phyloP scores from a whole-genome alignment of 2,329 filamentous ascomycete genomes.

The Sporothrix luriei region DNA sequence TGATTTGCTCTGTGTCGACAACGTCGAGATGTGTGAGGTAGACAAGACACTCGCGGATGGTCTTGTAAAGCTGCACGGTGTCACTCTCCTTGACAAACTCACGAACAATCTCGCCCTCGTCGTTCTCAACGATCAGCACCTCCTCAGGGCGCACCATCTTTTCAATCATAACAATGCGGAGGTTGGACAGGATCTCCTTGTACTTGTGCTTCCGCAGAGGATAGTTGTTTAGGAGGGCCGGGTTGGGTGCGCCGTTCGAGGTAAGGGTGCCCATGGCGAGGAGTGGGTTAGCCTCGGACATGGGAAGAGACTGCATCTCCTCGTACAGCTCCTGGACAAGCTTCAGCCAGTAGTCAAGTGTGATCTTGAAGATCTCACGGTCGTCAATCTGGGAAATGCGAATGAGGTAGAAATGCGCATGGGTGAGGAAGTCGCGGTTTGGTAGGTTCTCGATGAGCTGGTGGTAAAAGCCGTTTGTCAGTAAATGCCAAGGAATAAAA shows the following conservation, averaged over 20 bases:
- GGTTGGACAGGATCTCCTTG: slow-evolving; percentile 86
- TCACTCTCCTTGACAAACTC: slow-evolving; percentile 99
- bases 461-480: slow-evolving; percentile 30
- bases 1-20: slow-evolving; percentile 95
- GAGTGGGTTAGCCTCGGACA: slow-evolving; percentile 83
- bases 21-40: slow-evolving; percentile 98
- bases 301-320: slow-evolving; percentile 95
- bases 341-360: slow-evolving; percentile 98
- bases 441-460: slow-evolving; percentile 93
- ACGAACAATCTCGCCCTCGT: slow-evolving; percentile 97
- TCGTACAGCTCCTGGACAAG: slow-evolving; percentile 97
- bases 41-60: slow-evolving; percentile 92
- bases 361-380: slow-evolving; percentile 99
- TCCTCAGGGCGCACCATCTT: slow-evolving; percentile 99
- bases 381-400: slow-evolving; percentile 98
- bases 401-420: slow-evolving; percentile 97
- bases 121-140: slow-evolving; percentile 98
- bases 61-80: slow-evolving; percentile 99
- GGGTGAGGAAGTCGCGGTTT: slow-evolving; percentile 90
- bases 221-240: slow-evolving; percentile 81
- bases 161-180: slow-evolving; percentile 98
- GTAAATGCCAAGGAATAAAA: neutral
- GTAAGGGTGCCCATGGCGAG: slow-evolving; percentile 76
- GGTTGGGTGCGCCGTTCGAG: slow-evolving; percentile 82
- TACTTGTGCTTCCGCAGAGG: slow-evolving; percentile 98